Percentiles rank a stretch among this genome's conserved stretches.
Conservation (phyloP, 164 flowering plant species). For the Berberis thunbergii region DNA sequence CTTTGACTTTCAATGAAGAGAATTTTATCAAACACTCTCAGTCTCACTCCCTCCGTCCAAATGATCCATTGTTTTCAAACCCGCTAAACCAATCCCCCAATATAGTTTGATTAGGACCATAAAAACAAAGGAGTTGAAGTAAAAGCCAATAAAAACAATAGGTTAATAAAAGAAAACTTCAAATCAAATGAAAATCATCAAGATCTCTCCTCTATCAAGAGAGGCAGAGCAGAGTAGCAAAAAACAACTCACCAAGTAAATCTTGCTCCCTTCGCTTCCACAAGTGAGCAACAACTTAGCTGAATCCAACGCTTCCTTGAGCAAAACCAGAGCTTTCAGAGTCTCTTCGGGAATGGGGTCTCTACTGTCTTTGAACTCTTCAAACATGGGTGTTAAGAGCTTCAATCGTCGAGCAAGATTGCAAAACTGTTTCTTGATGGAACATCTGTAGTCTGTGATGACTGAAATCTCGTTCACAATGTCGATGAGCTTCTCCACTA, state of each 20-base stretch:
- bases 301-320: conserved; percentile 39
- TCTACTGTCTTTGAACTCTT: conserved; percentile 66
- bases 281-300: conserved; percentile 61
- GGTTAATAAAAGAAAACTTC: too few relatives aligned
- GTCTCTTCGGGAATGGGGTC: conserved; percentile 36
- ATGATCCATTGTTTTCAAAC: too few relatives aligned
- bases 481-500: conserved; percentile 43
- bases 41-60: too few relatives aligned
- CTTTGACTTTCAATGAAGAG: too few relatives aligned
- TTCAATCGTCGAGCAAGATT: conserved; percentile 76
- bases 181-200: too few relatives aligned
- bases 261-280: conserved; percentile 77
- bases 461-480: conserved; percentile 49
- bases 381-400: conserved; percentile 78
- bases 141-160: too few relatives aligned
- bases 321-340: conserved; percentile 21
- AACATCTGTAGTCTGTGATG: conserved; percentile 46
- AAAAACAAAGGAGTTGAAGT: too few relatives aligned
- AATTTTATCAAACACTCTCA: too few relatives aligned
- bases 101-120: too few relatives aligned
- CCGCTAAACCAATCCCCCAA: too few relatives aligned
- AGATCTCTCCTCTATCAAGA: too few relatives aligned
- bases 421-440: conserved; percentile 68
- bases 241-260: conserved; percentile 55
- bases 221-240: too few relatives aligned